These are phyloP conservation scores for Phytophthora rubi DNA, from an alignment of 352 stramenopile species.

Conservation along the genomic window DNA sequence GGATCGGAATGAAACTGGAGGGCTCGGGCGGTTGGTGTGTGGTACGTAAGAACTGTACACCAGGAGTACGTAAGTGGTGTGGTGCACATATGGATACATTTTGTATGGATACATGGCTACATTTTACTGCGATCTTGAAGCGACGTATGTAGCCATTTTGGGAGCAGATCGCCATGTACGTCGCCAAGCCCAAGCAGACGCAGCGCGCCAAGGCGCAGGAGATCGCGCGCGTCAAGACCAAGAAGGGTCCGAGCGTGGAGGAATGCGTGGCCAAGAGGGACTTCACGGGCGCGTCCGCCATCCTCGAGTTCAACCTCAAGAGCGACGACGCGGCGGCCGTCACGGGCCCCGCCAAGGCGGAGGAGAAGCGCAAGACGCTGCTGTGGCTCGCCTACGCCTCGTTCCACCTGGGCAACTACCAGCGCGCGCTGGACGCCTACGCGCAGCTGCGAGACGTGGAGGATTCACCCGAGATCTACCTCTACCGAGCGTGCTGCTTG, in stretches of 20 bases:
- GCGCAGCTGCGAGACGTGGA: constrained; percentile 78
- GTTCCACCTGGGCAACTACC: constrained; percentile 95
- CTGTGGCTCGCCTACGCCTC: constrained; percentile 96
- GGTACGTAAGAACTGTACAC: neutral
- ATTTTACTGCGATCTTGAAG: constrained; percentile 34
- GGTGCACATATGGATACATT: neutral
- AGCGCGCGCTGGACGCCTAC: constrained; percentile 93
- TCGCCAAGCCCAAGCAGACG: constrained; percentile 82
- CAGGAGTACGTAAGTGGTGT: neutral
- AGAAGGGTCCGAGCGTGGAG: constrained; percentile 79
- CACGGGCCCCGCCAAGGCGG: constrained; percentile 36
- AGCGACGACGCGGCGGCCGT: constrained; percentile 68
- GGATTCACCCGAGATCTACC: constrained; percentile 70
- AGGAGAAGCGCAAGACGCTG: constrained; percentile 78
- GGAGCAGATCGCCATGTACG: constrained; percentile 54
- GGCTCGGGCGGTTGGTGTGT: neutral
- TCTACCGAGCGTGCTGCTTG: constrained; percentile 93
- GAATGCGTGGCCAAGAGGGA: constrained; percentile 87
- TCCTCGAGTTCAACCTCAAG: constrained; percentile 95
- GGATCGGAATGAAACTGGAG: neutral
- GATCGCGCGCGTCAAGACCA: constrained; percentile 73
- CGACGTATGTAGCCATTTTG: constrained; percentile 11
- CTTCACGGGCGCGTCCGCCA: constrained; percentile 94
- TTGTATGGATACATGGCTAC: neutral
- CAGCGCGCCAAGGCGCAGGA: constrained; percentile 74